A percentile compares a stretch with the other conserved stretches of the same genome.
Conservation (phyloP, 306 rosid species). For the Vachellia collinsii region DNA sequence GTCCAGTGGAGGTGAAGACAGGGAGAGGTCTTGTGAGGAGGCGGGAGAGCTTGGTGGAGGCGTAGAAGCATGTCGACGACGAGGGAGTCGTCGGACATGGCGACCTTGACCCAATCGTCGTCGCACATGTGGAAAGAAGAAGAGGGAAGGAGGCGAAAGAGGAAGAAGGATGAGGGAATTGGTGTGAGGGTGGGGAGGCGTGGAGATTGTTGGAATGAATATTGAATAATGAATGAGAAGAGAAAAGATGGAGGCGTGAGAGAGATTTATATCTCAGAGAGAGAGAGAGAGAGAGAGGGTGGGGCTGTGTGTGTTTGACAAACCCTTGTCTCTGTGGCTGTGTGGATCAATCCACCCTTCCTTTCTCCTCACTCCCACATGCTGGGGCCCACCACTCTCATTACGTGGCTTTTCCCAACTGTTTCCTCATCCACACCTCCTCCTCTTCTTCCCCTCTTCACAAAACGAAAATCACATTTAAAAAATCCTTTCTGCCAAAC, state of each 20-base stretch:
- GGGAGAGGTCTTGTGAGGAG: not conserved
- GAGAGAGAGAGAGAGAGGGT: not conserved
- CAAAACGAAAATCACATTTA: no score
- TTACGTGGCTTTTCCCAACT: not conserved
- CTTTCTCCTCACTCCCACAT: slow-evolving; percentile 2
- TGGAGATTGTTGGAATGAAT: slow-evolving; percentile 26
- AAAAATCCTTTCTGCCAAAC: no score
- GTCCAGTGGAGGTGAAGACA: slow-evolving; percentile 51
- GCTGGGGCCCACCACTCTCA: not conserved
- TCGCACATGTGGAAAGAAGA: slow-evolving; percentile 30
- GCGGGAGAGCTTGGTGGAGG: slow-evolving; percentile 37
- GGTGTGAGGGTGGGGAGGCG: slow-evolving; percentile 23
- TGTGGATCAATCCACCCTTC: not conserved
- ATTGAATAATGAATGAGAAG: slow-evolving; percentile 7
- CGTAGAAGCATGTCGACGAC: slow-evolving; percentile 53
- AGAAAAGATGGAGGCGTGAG: not conserved
- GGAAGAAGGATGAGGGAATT: not conserved
- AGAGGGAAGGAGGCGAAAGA: slow-evolving; percentile 7
- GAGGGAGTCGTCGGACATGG: slow-evolving; percentile 51
- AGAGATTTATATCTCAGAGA: not conserved
- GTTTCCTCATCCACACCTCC: not conserved
- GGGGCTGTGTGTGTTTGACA: slow-evolving; percentile 2
- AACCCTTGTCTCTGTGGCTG: not conserved
- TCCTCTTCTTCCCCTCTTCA: not conserved
- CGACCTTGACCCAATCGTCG: slow-evolving; percentile 56